Evolutionary conservation across 768 basidiomycete genomes (phyloP).

Genomic region (Nidularia sp.): DNA sequence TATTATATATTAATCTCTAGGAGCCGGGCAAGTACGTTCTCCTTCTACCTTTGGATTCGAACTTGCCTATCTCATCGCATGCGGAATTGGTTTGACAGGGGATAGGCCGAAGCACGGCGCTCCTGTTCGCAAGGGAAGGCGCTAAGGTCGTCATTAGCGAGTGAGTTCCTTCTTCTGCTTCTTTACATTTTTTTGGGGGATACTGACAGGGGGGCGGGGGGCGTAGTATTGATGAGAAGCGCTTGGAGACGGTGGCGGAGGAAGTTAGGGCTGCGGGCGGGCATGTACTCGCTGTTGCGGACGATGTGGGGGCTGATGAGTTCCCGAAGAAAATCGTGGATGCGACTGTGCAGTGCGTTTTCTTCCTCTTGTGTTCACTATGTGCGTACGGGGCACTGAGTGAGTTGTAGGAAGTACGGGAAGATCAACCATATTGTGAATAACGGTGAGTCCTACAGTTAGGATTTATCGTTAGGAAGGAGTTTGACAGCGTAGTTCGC

Average conservation of each 20-base stretch:
- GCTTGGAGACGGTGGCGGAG: conserved; percentile 58
- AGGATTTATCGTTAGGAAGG: no score
- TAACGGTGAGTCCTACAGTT: conserved; percentile 41
- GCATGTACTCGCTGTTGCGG: conserved; percentile 68
- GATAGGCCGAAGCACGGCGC: conserved; percentile 71
- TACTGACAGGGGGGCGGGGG: conserved; percentile 3
- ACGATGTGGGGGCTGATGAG: conserved; percentile 80
- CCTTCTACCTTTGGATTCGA: not conserved
- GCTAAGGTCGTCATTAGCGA: conserved; percentile 86
- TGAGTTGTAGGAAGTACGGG: conserved; percentile 57
- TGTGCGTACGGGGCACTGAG: not conserved
- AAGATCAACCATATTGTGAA: conserved; percentile 87
- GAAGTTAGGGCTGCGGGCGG: conserved; percentile 76
- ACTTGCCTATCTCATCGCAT: conserved; percentile 2
- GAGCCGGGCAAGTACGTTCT: conserved; percentile 66
- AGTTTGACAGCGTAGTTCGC: no score
- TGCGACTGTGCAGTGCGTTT: conserved; percentile 69
- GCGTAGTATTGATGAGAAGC: conserved; percentile 66
- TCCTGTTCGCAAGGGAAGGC: conserved; percentile 80
- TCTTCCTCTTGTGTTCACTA: not conserved
- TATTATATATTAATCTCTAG: conserved; percentile 21
- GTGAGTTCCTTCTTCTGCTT: conserved; percentile 30
- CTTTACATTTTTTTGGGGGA: not conserved
- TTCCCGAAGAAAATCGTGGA: conserved; percentile 78
- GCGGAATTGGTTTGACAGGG: conserved; percentile 39